phyloP scores from a whole-genome alignment of 1,139 yeast species.

The Taphrina sp. region DNA sequence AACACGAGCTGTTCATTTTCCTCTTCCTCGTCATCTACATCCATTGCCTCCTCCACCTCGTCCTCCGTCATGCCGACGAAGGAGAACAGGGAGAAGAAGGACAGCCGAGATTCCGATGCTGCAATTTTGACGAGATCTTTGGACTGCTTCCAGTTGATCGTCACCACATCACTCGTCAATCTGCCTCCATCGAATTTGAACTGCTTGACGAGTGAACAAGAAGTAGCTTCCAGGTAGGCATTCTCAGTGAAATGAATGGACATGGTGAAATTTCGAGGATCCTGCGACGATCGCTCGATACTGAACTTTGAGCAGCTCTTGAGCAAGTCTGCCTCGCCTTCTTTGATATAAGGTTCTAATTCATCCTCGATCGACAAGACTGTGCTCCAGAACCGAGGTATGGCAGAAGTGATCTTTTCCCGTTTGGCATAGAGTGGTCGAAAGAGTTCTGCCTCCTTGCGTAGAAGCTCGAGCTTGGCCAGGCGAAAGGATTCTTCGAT shows the following conservation, averaged over 20 bases:
- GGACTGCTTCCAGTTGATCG: slow-evolving; percentile 15
- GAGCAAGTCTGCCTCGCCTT: slow-evolving; percentile 23
- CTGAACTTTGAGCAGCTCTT: slow-evolving; percentile 15
- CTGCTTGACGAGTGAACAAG: slow-evolving; percentile 5
- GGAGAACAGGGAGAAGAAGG: slow-evolving; percentile 25
- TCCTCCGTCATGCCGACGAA: slow-evolving; percentile 13
- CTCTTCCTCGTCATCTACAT: slow-evolving; percentile 16
- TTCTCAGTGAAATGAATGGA: slow-evolving; percentile 14
- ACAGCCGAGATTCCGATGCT: slow-evolving; percentile 9
- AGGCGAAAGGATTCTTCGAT: slow-evolving; percentile 26
- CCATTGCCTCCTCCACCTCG: neutral
- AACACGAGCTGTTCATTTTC: slow-evolving; percentile 8
- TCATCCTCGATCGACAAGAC: slow-evolving; percentile 25
- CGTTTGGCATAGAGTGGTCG: slow-evolving; percentile 28
- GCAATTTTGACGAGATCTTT: slow-evolving; percentile 11
- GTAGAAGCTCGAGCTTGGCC: slow-evolving; percentile 22
- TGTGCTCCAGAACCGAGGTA: slow-evolving; percentile 31
- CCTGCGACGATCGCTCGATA: slow-evolving; percentile 9
- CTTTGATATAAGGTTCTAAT: slow-evolving; percentile 7
- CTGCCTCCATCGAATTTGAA: slow-evolving; percentile 27
- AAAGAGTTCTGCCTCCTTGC: slow-evolving; percentile 20
- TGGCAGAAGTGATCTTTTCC: slow-evolving; percentile 21
- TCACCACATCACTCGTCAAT: slow-evolving; percentile 6
- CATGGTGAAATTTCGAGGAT: slow-evolving; percentile 23
- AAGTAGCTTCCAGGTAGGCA: slow-evolving; percentile 14